Base-by-base conservation (phyloP, 768 basidiomycete genomes). In the Mycena filopes region DNA sequence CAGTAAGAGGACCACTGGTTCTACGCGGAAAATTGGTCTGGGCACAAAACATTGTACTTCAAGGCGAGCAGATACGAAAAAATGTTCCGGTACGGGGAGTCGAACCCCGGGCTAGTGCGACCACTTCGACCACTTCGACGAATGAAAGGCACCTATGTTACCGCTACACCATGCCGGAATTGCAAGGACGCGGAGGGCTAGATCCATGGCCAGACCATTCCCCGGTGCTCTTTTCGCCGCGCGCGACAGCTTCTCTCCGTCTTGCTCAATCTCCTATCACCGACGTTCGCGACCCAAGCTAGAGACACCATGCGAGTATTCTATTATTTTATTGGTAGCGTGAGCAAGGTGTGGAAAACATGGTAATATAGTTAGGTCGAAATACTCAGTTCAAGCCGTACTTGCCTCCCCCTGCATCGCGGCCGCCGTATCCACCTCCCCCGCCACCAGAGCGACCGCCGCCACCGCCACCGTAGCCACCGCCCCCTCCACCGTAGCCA, bases 151-250 rank as follows among this genome's bases (percentile, higher is more conserved):
- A 36, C 45, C 13, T 26, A 57, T 57, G 56, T 57, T 57, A 57
- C 56, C 56, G 46, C 23, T 57, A 57, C 56, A 57, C 56, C 56
- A 55, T 55, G n/a, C n/a, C 53, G 53, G 55, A 57, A 16, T 31
- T 50, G 6, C n/a, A n/a, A n/a, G n/a, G n/a, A n/a, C n/a, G n/a
- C n/a, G n/a, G n/a, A n/a, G n/a, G n/a, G n/a, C n/a, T n/a, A n/a
- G n/a, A n/a, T n/a, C n/a, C n/a, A n/a, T n/a, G n/a, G n/a, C n/a
- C n/a, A n/a, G n/a, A n/a, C n/a, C n/a, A n/a, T n/a, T n/a, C n/a
- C n/a, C n/a, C n/a, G n/a, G n/a, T n/a, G n/a, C n/a, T n/a, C n/a
- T n/a, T n/a, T n/a, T n/a, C n/a, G n/a, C n/a, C n/a, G n/a, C n/a
- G n/a, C n/a, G n/a, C n/a, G n/a, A n/a, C n/a, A n/a, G n/a, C n/a